These are phyloP conservation scores for Hymenotorrendiella dingleyae DNA, from an alignment of 2,329 filamentous ascomycete genomes.

Conservation along the genomic window DNA sequence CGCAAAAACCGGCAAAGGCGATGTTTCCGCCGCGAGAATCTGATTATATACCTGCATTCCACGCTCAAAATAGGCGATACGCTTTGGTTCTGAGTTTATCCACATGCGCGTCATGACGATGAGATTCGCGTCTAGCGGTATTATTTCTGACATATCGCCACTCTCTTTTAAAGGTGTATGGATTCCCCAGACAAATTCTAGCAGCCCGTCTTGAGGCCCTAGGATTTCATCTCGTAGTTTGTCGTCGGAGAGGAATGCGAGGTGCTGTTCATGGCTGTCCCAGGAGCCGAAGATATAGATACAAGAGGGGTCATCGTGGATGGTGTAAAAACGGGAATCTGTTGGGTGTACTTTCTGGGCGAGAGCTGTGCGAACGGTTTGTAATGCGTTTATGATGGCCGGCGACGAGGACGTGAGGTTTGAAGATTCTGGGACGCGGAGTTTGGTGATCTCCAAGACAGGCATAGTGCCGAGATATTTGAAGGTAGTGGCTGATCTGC, in stretches of 20 bases:
- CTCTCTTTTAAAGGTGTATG: no score
- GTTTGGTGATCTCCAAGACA: constrained; percentile 31
- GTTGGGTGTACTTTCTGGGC: constrained; percentile 1
- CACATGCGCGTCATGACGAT: no score
- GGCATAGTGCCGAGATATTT: no score
- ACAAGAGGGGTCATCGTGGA: not conserved
- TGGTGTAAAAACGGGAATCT: constrained; percentile 2
- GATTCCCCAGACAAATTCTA: not conserved
- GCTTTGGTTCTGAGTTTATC: no score
- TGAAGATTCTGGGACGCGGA: not conserved
- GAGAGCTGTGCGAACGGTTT: not conserved
- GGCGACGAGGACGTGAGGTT: not conserved
- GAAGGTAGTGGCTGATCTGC: no score
- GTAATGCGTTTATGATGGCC: not conserved
- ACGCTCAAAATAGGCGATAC: no score
- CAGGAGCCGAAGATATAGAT: constrained; percentile 6
- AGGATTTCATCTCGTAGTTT: not conserved
- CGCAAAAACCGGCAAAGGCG: no score
- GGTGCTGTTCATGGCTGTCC: not conserved
- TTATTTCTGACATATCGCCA: no score
- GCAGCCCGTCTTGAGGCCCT: not conserved
- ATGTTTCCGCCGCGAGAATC: no score
- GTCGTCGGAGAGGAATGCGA: not conserved
- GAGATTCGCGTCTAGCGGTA: no score
- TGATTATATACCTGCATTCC: no score